phyloP scores from a whole-genome alignment of 2,329 filamentous ascomycete genomes.

The Aspergillus oerlinghausenensis region DNA sequence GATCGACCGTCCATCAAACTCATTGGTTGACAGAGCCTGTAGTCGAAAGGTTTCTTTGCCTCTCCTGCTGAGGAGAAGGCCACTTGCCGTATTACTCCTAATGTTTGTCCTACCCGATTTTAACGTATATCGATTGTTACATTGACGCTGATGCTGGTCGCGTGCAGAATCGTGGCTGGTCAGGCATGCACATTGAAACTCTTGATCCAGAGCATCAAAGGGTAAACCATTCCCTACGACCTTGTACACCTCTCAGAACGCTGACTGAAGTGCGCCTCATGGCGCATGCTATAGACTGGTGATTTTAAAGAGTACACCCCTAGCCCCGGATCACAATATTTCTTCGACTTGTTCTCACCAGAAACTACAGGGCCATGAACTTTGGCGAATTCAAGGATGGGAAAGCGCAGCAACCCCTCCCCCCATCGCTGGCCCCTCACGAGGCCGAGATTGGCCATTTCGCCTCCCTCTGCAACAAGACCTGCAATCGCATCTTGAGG shows the following conservation, averaged over 20 bases:
- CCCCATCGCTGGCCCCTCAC: conserved; percentile 56
- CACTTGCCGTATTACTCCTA: conserved; percentile 66
- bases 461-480: conserved; percentile 62
- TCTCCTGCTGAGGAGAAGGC: conserved; percentile 68
- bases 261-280: conserved; percentile 7
- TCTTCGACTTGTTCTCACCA: conserved; percentile 1
- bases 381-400: conserved; percentile 70
- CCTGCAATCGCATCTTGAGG: conserved; percentile 68
- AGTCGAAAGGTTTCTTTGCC: conserved; percentile 71
- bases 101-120: conserved; percentile 33
- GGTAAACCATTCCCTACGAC: conserved; percentile 43
- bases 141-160: neutral
- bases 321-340: neutral
- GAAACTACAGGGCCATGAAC: conserved; percentile 71
- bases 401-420: conserved; percentile 72
- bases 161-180: conserved; percentile 77
- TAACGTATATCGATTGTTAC: neutral
- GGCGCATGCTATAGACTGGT: conserved; percentile 52
- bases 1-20: neutral
- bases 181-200: conserved; percentile 80
- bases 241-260: conserved; percentile 3
- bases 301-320: conserved; percentile 77
- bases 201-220: conserved; percentile 79
- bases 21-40: conserved; percentile 3
- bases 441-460: conserved; percentile 63